Base-by-base conservation (phyloP, 2,329 filamentous ascomycete genomes). In the Alternaria sp. region DNA sequence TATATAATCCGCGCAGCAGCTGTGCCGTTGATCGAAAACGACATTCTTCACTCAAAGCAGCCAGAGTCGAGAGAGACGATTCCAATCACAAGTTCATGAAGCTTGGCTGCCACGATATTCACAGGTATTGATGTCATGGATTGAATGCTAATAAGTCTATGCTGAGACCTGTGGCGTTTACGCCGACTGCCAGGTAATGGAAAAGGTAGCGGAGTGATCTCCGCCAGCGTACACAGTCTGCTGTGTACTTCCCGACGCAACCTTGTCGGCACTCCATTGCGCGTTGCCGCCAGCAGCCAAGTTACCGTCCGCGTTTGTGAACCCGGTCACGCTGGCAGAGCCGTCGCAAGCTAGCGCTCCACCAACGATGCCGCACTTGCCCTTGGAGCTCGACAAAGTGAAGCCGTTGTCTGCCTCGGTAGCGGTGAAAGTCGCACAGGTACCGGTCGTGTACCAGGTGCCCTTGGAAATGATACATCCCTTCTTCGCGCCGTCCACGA, bases 381-480 rank as follows among this genome's bases (percentile, higher is more conserved):
- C 78, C 67, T 78, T 79, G 9, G 73, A 76, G 15, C 68, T 73
- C 5, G 64, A 63, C 18, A 84, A 49, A 11, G 71, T 77, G 58
- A 79, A 79, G 12, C 75, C 74, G 18, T 58, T 61, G 15, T 68
- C 72, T 10, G 66, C 62, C 2, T 82, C 63, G 5, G 84, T 79
- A 5, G 88, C 87, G 0, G 84, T 87, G 75, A 88, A 90, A 0
- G 87, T 90, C 1, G 90, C 90, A 72, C 90, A 92, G 0, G 89
- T 90, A 3, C 90, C 89, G 2, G 83, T 85, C 0, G 85, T 84
- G 73, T 90, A 92, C 90, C 90, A 93, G 0, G 85, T 87, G 0
- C 90, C 90, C 10, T 80, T 83, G 59, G 85, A 85, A 73, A 92
- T 92, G 61, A 92, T 84, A 69, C 89, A 92, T n/a, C 90, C 90